Evolutionary conservation across 2,329 filamentous ascomycete genomes (phyloP), one percentile per base, ranked within the genome.

Genomic region (Endoconidiophora polonica): DNA sequence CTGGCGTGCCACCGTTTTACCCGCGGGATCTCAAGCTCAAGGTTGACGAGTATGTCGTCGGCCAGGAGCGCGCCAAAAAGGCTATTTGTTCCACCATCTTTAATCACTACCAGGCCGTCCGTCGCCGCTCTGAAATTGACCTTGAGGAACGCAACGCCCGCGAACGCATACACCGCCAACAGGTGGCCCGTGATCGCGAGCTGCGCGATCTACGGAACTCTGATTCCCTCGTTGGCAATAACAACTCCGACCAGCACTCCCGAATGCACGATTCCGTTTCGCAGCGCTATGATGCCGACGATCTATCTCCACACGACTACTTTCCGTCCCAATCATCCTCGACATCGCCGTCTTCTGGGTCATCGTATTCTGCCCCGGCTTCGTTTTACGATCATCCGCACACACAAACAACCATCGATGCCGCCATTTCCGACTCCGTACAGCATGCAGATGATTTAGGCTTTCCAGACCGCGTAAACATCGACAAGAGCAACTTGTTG

Each of bases 401-500:
- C 9, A 22, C 24, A 2, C 48, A 37, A 12, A 48, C 48, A n/a
- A 50, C 44, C 9, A 44, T 51, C 9, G 52, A 55, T 38, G 33
- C 44, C 12, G 39, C 23, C n/a, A 26, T 53, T 4, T 46, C 64
- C 14, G 66, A 70, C 20, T 65, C 68, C 45, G 67, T 74, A 24
- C 73, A 72, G 54, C 62, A 67, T 23, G 62, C 66, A 2, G 73
- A 77, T 46, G 72, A 76, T 44, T 57, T 63, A 14, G 58, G 59
- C 3, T 55, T 61, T 3, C 62, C 68, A 1, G 63, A 68, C 9
- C 68, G 68, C 23, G 68, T 93, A 58, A 86, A 83, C 57, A 81
- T 98, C 54, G 88, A 95, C 63, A 98, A 98, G 68, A 94, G 88
- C 58, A 98, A 98, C 61, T 73, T 98, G 39, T 69, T 98, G 40